These are phyloP conservation scores for Macadamia tetraphylla DNA, from an alignment of 164 flowering plant species.

Conservation along the genomic window DNA sequence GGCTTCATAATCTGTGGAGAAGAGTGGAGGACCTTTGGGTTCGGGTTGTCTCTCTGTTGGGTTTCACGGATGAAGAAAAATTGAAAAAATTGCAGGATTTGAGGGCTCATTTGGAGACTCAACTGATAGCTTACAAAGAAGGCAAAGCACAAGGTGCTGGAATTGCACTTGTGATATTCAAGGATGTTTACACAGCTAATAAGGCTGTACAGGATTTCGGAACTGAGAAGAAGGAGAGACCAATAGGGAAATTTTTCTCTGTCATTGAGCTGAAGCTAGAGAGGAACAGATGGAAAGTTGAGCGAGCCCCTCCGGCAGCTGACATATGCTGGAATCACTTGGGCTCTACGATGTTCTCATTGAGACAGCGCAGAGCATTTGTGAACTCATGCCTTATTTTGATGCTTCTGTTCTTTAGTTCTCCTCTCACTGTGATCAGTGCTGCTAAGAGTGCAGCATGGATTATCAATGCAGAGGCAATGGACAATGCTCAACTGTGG, in stretches of 20 bases:
- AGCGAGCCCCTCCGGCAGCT: slow-evolving; percentile 88
- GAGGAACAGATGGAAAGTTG: slow-evolving; percentile 93
- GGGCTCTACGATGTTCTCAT: slow-evolving; percentile 67
- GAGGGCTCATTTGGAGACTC: slow-evolving; percentile 69
- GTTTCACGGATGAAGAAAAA: slow-evolving; percentile 74
- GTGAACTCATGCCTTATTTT: slow-evolving; percentile 81
- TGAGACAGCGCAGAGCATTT: slow-evolving; percentile 67
- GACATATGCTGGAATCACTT: slow-evolving; percentile 96
- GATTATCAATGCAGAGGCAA: slow-evolving; percentile 90
- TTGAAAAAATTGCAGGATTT: slow-evolving; percentile 66
- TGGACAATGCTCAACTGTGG: slow-evolving; percentile 89
- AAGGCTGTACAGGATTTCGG: slow-evolving; percentile 89
- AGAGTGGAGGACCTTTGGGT: slow-evolving; percentile 39
- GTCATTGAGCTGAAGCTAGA: slow-evolving; percentile 74
- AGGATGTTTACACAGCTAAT: slow-evolving; percentile 86
- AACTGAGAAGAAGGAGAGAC: slow-evolving; percentile 71
- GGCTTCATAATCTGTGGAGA: slow-evolving; percentile 28
- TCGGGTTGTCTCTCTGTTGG: slow-evolving; percentile 33
- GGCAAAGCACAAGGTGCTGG: slow-evolving; percentile 92
- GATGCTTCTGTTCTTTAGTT: slow-evolving; percentile 86
- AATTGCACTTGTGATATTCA: slow-evolving; percentile 90
- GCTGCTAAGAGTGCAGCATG: slow-evolving; percentile 82
- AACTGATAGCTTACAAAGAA: slow-evolving; percentile 67
- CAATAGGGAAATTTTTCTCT: slow-evolving; percentile 81
- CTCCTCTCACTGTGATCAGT: slow-evolving; percentile 90